Conservation (phyloP, 768 basidiomycete species). For the Gyrodon lividus region DNA sequence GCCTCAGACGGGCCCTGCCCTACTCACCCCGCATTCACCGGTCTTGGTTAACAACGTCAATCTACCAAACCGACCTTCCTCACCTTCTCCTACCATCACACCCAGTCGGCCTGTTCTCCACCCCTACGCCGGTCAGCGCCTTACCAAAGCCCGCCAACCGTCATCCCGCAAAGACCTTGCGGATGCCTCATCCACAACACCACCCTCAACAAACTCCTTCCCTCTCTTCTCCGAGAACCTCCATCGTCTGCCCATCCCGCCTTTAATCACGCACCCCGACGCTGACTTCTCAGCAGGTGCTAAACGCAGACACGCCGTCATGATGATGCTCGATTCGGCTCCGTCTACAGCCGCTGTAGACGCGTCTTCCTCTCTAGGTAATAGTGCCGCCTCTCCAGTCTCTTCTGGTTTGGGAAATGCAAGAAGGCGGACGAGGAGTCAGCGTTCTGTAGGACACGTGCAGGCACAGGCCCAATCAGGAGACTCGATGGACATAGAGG, state of each 20-base stretch:
- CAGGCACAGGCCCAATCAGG: constrained; percentile 39
- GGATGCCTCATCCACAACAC: constrained; percentile 15
- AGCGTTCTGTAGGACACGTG: constrained; percentile 37
- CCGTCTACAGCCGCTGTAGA: constrained; percentile 38
- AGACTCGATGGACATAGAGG: constrained; percentile 75
- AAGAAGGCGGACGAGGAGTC: constrained; percentile 58
- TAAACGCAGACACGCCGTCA: constrained; percentile 76
- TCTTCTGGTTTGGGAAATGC: constrained; percentile 31
- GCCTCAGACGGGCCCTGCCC: constrained; percentile 18
- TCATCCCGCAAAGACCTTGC: constrained; percentile 29
- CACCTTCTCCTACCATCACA: constrained; percentile 31
- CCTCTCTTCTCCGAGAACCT: constrained; percentile 32
- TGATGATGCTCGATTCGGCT: constrained; percentile 70
- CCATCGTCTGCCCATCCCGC: constrained; percentile 26
- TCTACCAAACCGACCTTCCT: constrained; percentile 15
- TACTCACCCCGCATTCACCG: constrained; percentile 35
- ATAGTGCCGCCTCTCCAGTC: constrained; percentile 22
- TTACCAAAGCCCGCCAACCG: constrained; percentile 29
- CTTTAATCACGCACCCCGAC: constrained; percentile 33
- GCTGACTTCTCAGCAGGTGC: constrained; percentile 49
- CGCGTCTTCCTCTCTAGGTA: constrained; percentile 38
- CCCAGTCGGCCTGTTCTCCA: constrained; percentile 15
- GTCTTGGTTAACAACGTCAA: constrained; percentile 19
- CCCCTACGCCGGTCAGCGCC: constrained; percentile 18
- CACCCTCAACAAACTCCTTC: constrained; percentile 16